These are phyloP conservation scores for Aegilops tauschii DNA, from an alignment of 176 grass and related monocot species.

Conservation along the genomic window DNA sequence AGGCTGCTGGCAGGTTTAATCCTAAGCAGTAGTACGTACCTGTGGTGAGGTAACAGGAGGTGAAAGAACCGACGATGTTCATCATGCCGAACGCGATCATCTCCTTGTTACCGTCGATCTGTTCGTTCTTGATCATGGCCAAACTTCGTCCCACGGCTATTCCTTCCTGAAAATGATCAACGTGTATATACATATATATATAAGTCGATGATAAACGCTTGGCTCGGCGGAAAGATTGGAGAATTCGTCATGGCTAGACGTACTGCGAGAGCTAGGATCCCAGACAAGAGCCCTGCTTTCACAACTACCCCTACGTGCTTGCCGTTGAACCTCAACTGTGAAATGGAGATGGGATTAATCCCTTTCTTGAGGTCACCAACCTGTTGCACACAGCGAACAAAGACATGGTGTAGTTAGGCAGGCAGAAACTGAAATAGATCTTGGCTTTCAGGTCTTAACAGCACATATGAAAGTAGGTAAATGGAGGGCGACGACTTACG, in stretches of 20 bases:
- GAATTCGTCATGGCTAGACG: not conserved
- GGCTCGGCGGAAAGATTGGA: not conserved
- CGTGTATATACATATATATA: not conserved
- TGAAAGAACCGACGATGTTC: slow-evolving; percentile 94
- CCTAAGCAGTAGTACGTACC: slow-evolving; percentile 40
- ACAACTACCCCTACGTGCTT: slow-evolving; percentile 39
- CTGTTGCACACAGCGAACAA: slow-evolving; percentile 30
- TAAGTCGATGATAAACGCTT: not conserved
- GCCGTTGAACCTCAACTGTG: slow-evolving; percentile 48
- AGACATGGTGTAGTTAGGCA: not conserved
- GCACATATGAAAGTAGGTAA: not conserved
- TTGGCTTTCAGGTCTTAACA: not conserved
- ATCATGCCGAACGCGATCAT: slow-evolving; percentile 96
- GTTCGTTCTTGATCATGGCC: slow-evolving; percentile 87
- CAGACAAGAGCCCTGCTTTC: slow-evolving; percentile 76
- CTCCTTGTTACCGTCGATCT: slow-evolving; percentile 97
- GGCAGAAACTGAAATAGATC: not conserved
- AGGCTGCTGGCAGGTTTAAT: not conserved
- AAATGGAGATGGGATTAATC: slow-evolving; percentile 75
- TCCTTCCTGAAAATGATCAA: slow-evolving; percentile 59
- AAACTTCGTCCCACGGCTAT: slow-evolving; percentile 91
- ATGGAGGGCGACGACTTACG: slow-evolving; percentile 28
- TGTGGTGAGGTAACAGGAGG: slow-evolving; percentile 95
- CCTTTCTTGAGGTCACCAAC: slow-evolving; percentile 91
- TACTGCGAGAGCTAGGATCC: slow-evolving; percentile 83